Base-by-base conservation (phyloP, 2,329 filamentous ascomycete species). In the Cadophora luteo-olivacea region DNA sequence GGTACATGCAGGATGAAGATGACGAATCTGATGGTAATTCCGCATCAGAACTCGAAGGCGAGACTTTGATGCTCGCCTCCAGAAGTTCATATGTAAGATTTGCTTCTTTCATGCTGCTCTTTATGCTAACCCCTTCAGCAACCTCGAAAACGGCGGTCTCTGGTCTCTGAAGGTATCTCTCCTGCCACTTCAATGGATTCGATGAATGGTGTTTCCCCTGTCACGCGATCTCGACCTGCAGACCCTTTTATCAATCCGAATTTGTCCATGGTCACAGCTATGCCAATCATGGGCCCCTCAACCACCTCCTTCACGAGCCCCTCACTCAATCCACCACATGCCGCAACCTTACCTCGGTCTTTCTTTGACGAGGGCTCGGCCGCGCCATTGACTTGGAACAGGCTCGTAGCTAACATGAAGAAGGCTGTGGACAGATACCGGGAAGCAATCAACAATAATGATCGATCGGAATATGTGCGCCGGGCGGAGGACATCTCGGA, bases 401-500 rank as follows among this genome's bases (percentile, higher is more conserved):
- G 91, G 24, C 88, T 99, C 65, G 91, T 98, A 6, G 90, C 94
- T 68, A 97, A 97, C 77, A 98, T 98, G 92, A 93, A 93, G 75
- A 87, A 89, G 73, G 92, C 95, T 1, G 91, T 99, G 69, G 94
- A 97, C 74, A 88, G 91, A 66, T 99, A 98, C 80, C 89, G 94
- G 57, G 92, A 97, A 73, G 92, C 93, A n/a, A 92, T 99, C 75
- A 91, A 90, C 70, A 92, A 89, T 75, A 91, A 90, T 71, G 90
- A 91, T 76, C 90, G 94, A 32, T 92, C 94, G 2, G 94, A 98
- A 78, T 98, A 97, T 79, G 96, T 98, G 32, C 91, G 91, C 68
- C 88, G 92, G 71, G 96, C 96, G n/a, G 96, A 99, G 80, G 95
- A 99, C 78, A 97, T 99, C 64, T 98, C 96, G 5, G 96, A 99